A percentile compares a stretch with the other conserved stretches of the same genome.
Conservation (phyloP, 2,329 filamentous ascomycete genomes). For the Ilyonectria robusta region DNA sequence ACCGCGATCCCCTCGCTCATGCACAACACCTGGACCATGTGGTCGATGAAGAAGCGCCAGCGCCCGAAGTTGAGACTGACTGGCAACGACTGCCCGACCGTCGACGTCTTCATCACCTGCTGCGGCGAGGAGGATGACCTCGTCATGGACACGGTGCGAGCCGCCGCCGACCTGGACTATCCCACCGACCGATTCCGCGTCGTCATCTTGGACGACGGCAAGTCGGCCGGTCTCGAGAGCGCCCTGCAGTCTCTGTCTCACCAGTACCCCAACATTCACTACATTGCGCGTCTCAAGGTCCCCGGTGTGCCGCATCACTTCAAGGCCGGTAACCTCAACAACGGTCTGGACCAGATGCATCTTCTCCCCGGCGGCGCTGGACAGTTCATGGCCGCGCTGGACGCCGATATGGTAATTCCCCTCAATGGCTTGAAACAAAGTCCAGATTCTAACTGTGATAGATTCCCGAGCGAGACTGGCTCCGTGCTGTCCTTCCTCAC, state of each 20-base stretch:
- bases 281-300: constrained; percentile 65
- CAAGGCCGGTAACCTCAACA: constrained; percentile 77
- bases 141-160: constrained; percentile 70
- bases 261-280: constrained; percentile 65
- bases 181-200: constrained; percentile 67
- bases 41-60: constrained; percentile 67
- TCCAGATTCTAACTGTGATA: constrained; percentile 37
- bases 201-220: constrained; percentile 69
- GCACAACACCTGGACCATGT: constrained; percentile 72
- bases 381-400: constrained; percentile 73
- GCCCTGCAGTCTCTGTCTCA: constrained; percentile 56
- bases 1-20: constrained; percentile 68
- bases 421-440: not conserved
- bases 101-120: constrained; percentile 71
- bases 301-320: constrained; percentile 68
- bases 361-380: constrained; percentile 68
- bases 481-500: constrained; percentile 72
- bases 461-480: constrained; percentile 74
- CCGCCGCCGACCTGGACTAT: constrained; percentile 69
- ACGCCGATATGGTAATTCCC: constrained; percentile 72
- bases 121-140: constrained; percentile 71
- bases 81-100: constrained; percentile 64
- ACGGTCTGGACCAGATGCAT: constrained; percentile 66
- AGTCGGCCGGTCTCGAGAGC: constrained; percentile 59
- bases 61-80: constrained; percentile 67